A percentile compares a stretch with the other conserved stretches of the same genome.
phyloP scores from a whole-genome alignment of 2,329 filamentous ascomycete species.

The Ambrosiella cleistominuta region DNA sequence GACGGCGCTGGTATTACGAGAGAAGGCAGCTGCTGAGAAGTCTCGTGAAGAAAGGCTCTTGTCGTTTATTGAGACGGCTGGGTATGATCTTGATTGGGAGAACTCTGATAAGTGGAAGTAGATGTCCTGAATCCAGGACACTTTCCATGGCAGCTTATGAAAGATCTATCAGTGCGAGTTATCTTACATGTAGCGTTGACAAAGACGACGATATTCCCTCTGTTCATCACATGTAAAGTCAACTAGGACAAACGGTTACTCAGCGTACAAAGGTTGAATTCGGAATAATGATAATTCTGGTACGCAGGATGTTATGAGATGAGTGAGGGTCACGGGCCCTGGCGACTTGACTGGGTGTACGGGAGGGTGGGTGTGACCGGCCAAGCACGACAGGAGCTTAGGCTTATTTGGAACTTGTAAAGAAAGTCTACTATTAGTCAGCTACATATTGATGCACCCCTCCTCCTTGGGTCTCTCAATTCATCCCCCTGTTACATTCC shows the following conservation, averaged over 20 bases:
- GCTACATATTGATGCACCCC: too few relatives aligned
- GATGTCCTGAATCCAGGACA: too few relatives aligned
- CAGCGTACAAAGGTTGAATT: not conserved
- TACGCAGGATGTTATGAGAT: not conserved
- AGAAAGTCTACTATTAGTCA: too few relatives aligned
- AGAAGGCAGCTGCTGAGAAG: constrained; percentile 15
- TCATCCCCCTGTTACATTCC: too few relatives aligned
- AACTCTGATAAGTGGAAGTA: constrained; percentile 16
- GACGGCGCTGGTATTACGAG: constrained; percentile 31
- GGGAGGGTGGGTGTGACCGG: not conserved
- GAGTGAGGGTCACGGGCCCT: not conserved
- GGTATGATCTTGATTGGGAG: constrained; percentile 45
- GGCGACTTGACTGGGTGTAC: not conserved
- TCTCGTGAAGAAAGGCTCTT: constrained; percentile 15
- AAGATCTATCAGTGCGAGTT: too few relatives aligned
- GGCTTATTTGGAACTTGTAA: not conserved
- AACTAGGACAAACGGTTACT: too few relatives aligned
- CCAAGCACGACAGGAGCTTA: not conserved
- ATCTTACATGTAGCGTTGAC: too few relatives aligned
- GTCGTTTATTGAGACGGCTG: constrained; percentile 25
- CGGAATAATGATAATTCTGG: too few relatives aligned
- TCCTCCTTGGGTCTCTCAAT: too few relatives aligned
- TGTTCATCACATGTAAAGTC: too few relatives aligned
- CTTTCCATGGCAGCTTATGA: too few relatives aligned
- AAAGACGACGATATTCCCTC: too few relatives aligned